These are phyloP conservation scores for Nakazawaea pomicola DNA, from an alignment of 805 yeast genomes.

Conservation along the genomic window DNA sequence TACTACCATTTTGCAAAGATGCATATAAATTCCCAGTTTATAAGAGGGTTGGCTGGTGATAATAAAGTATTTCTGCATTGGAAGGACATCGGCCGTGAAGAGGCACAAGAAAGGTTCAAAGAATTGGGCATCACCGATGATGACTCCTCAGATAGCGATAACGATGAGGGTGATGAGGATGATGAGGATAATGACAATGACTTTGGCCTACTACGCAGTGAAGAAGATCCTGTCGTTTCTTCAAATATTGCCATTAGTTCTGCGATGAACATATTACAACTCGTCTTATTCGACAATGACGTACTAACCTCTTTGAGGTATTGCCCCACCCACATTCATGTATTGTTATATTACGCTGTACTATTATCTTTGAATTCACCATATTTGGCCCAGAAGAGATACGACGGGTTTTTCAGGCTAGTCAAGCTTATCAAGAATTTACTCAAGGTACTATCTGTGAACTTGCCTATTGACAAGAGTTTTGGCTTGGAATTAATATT, in stretches of 20 bases:
- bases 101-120: neutral
- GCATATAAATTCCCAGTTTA: conserved; percentile 53
- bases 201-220: conserved; percentile 15
- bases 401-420: conserved; percentile 29
- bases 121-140: neutral
- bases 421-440: conserved; percentile 39
- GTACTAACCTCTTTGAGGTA: conserved; percentile 50
- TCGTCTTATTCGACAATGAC: conserved; percentile 56
- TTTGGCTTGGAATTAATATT: conserved; percentile 42
- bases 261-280: conserved; percentile 55
- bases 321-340: conserved; percentile 69
- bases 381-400: conserved; percentile 15
- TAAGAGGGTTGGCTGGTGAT: conserved; percentile 40
- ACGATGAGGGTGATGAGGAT: conserved; percentile 15
- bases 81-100: conserved; percentile 5
- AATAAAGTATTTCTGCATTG: conserved; percentile 18
- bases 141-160: neutral
- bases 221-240: conserved; percentile 23
- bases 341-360: conserved; percentile 67
- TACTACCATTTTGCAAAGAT: conserved; percentile 72
- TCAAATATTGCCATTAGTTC: conserved; percentile 53
- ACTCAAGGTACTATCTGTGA: conserved; percentile 34
- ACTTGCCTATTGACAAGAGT: conserved; percentile 46
- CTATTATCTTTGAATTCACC: conserved; percentile 49
- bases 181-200: conserved; percentile 20